Evolutionary conservation across 2,329 filamentous ascomycete species (phyloP), one percentile per base, ranked within the genome.

Genomic region (Colletotrichum higginsianum): DNA sequence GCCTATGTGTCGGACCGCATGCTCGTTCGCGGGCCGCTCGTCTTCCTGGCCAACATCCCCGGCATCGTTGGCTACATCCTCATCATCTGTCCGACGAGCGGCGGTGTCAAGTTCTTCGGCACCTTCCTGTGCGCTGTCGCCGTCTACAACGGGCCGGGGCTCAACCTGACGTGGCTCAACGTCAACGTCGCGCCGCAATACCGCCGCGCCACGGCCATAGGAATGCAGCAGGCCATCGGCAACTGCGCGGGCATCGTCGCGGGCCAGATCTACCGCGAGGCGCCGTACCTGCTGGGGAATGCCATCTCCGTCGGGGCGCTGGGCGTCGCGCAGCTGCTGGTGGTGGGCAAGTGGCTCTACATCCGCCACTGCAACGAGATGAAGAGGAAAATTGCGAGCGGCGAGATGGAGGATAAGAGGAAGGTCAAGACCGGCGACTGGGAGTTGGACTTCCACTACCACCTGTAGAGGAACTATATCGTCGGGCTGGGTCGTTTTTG

Each of bases 21-120:
- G 44, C 76, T 76, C 26, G 56, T 79, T 16, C 78, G 81, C 3
- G 79, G 79, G 0, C 77, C 77, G 2, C 78, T 82, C 80, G 92
- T 94, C 73, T 91, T 93, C 35, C 73, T 80, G 35, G 83, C 90
- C 44, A 89, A 90, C 0, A 62, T 86, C 13, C 82, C 86, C 42
- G 85, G 84, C 3, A 82, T 88, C 26, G 73, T 86, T 15, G 86
- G 86, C 1, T 88, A 88, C 72, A 82, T 86, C 18, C 74, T 88
- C 40, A 82, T 88, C 5, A 76, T 88, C 2, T 78, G 80, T 46
- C 82, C 89, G 12, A 84, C 84, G 5, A 83, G 84, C 73, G 79
- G 88, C 23, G 84, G 84, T 0, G 83, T 87, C 57, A 82, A 84
- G 66, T 88, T 85, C 77, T 86, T 88, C 67, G 85, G 82, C 3